These are phyloP conservation scores for Ilex aquifolium DNA, from an alignment of 257 asterid genomes.

Conservation along the genomic window DNA sequence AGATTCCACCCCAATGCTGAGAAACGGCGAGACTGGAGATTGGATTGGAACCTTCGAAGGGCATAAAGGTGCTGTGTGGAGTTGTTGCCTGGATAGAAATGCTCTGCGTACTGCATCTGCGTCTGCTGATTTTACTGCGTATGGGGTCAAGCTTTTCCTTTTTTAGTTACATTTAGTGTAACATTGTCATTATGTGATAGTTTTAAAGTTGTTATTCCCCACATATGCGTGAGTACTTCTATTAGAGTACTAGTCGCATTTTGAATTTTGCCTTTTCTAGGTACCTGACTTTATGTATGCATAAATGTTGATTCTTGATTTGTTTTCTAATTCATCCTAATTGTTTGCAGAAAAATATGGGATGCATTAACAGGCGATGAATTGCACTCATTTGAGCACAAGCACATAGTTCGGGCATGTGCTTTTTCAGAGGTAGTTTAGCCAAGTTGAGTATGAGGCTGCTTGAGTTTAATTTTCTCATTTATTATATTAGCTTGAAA, in stretches of 20 bases:
- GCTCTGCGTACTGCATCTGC: slow-evolving; percentile 96
- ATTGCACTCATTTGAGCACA: slow-evolving; percentile 91
- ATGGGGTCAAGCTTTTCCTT: slow-evolving; percentile 19
- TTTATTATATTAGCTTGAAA: too few species aligned
- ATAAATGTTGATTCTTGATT: background rate
- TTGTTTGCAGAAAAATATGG: slow-evolving; percentile 82
- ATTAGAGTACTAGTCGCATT: background rate
- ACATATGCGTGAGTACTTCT: too few species aligned
- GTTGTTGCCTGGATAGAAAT: slow-evolving; percentile 81
- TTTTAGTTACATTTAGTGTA: background rate
- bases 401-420: slow-evolving; percentile 94
- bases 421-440: slow-evolving; percentile 83
- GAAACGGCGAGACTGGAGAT: slow-evolving; percentile 98
- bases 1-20: slow-evolving; percentile 93
- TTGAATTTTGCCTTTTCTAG: background rate
- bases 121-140: slow-evolving; percentile 98
- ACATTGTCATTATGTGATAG: background rate
- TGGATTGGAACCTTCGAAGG: slow-evolving; percentile 99
- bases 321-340: slow-evolving; percentile 7
- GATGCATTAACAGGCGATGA: slow-evolving; percentile 95
- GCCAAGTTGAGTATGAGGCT: too few species aligned
- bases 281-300: background rate
- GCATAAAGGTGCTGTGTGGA: slow-evolving; percentile 99
- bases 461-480: too few species aligned
- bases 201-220: too few species aligned